phyloP scores from a whole-genome alignment of 768 basidiomycete genomes.

The Leucogyrophana mollusca region DNA sequence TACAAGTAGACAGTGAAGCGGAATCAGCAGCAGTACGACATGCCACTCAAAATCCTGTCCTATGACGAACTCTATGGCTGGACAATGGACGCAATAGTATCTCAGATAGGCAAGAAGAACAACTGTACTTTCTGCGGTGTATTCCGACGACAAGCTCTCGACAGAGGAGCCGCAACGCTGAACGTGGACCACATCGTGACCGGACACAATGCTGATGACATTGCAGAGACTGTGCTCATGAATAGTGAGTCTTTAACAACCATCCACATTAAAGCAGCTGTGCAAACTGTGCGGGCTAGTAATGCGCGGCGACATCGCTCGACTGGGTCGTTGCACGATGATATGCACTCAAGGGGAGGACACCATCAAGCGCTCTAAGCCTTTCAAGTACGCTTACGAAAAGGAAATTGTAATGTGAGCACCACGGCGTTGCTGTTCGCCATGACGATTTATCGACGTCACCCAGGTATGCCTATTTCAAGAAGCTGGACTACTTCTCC shows the following conservation, averaged over 20 bases:
- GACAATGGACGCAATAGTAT: slow-evolving; percentile 98
- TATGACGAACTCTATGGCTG: slow-evolving; percentile 98
- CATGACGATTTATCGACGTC: too few species aligned
- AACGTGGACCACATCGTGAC: slow-evolving; percentile 97
- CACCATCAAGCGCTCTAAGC: slow-evolving; percentile 94
- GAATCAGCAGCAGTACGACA: slow-evolving; percentile 92
- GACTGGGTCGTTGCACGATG: slow-evolving; percentile 88
- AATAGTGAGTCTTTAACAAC: slow-evolving; percentile 65
- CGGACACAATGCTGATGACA: slow-evolving; percentile 98
- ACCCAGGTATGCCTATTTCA: slow-evolving; percentile 96
- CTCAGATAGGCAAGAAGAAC: slow-evolving; percentile 94
- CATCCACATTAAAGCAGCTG: neutral
- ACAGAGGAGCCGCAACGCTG: slow-evolving; percentile 87
- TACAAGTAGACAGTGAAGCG: slow-evolving; percentile 85
- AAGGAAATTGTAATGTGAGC: slow-evolving; percentile 98
- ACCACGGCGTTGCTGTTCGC: too few species aligned
- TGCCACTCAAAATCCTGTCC: slow-evolving; percentile 94
- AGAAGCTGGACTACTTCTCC: slow-evolving; percentile 98
- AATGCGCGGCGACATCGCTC: slow-evolving; percentile 96
- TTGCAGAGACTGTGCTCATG: slow-evolving; percentile 98
- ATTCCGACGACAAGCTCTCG: slow-evolving; percentile 93
- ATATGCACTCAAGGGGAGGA: slow-evolving; percentile 97
- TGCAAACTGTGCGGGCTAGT: slow-evolving; percentile 48
- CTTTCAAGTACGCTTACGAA: slow-evolving; percentile 99
- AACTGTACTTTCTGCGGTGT: slow-evolving; percentile 99